Percentiles rank a stretch among this genome's conserved stretches.
Evolutionary conservation across 495 filamentous ascomycete genomes (phyloP).

Genomic region (Ascobolus immersus): DNA sequence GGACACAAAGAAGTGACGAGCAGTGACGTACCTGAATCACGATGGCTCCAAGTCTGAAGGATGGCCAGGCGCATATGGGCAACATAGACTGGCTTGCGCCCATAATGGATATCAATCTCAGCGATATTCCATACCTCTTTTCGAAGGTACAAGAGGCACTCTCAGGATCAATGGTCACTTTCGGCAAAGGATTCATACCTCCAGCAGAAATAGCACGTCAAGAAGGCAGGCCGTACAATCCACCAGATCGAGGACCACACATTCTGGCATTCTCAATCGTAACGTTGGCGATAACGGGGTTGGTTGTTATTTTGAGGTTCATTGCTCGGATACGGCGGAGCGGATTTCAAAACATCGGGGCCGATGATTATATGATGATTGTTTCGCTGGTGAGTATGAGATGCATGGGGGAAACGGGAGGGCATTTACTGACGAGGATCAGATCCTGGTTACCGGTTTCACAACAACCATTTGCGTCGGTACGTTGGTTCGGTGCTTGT

Average conservation of each 20-base stretch:
- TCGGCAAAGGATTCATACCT: not conserved
- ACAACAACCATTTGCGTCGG: slow-evolving; percentile 6
- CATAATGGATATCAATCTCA: too few species aligned
- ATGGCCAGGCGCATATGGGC: too few species aligned
- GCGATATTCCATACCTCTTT: not conserved
- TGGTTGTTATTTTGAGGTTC: not conserved
- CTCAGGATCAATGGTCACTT: not conserved
- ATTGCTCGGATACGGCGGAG: not conserved
- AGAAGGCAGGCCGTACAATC: too few species aligned
- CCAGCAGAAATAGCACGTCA: not conserved
- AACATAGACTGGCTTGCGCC: too few species aligned
- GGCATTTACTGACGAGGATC: not conserved
- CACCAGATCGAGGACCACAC: not conserved
- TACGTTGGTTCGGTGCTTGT: not conserved
- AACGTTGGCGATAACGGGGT: not conserved
- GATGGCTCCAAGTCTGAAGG: too few species aligned
- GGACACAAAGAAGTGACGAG: too few species aligned
- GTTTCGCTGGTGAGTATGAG: slow-evolving; percentile 6
- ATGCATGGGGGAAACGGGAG: not conserved
- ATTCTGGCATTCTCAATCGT: not conserved
- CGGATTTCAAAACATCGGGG: slow-evolving; percentile 4
- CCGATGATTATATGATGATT: slow-evolving; percentile 12
- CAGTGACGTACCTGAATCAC: too few species aligned
- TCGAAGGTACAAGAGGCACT: not conserved
- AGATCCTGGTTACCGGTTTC: slow-evolving; percentile 7